A percentile compares a stretch with the other conserved stretches of the same genome.
These are phyloP conservation scores for Casuarina glauca DNA, from an alignment of 306 rosid species.

Conservation along the genomic window DNA sequence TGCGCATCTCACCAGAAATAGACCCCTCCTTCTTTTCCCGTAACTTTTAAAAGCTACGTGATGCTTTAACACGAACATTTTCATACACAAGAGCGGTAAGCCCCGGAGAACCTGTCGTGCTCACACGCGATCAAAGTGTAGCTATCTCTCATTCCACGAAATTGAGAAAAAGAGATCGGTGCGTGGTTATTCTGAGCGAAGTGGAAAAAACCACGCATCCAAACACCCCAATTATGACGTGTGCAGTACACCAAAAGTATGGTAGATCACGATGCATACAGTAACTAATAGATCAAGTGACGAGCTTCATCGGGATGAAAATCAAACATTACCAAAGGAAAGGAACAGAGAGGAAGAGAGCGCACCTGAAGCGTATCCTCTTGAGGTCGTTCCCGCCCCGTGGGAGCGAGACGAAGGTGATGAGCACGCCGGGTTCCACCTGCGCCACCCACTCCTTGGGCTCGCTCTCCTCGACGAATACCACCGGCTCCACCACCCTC, in stretches of 20 bases:
- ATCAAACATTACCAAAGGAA: constrained; percentile 18
- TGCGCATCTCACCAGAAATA: neutral
- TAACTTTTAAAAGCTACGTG: neutral
- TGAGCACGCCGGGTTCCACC: constrained; percentile 80
- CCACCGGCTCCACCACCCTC: constrained; percentile 64
- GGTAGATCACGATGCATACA: constrained; percentile 15
- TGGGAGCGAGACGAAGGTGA: constrained; percentile 78
- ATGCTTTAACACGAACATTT: neutral
- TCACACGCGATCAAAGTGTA: too few species aligned
- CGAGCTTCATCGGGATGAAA: constrained; percentile 32
- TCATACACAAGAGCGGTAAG: too few species aligned
- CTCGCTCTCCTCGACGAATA: constrained; percentile 73
- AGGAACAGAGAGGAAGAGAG: neutral
- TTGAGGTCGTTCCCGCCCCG: constrained; percentile 84
- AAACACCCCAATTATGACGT: neutral
- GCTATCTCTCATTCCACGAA: neutral
- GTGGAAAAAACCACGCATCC: too few species aligned
- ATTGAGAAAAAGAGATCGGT: too few species aligned
- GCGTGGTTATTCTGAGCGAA: too few species aligned
- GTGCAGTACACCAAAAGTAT: neutral
- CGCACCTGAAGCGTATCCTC: constrained; percentile 81
- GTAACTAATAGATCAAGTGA: constrained; percentile 14
- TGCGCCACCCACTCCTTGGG: constrained; percentile 91
- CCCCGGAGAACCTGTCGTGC: too few species aligned
- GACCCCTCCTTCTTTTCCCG: neutral